These are phyloP conservation scores for Phaeosphaeriaceae sp. DNA, from an alignment of 2,329 filamentous ascomycete species.

Conservation along the genomic window DNA sequence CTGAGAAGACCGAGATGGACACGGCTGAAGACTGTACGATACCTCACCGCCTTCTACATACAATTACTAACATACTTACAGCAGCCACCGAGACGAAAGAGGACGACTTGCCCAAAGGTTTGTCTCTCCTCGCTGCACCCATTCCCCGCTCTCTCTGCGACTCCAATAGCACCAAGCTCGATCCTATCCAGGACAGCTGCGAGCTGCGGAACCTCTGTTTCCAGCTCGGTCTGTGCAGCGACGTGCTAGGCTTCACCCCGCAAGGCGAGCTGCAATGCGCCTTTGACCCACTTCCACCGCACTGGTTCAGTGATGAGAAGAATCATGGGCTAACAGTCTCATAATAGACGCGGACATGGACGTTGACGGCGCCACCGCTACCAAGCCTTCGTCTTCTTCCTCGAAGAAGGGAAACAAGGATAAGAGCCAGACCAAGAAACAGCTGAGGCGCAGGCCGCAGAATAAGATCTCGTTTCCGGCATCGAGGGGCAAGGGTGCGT, in stretches of 20 bases:
- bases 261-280: conserved; percentile 44
- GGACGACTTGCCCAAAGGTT: conserved; percentile 41
- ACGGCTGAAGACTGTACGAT: conserved; percentile 51
- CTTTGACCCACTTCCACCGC: conserved; percentile 46
- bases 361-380: conserved; percentile 35
- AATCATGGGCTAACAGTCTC: conserved; percentile 43
- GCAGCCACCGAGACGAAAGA: conserved; percentile 28
- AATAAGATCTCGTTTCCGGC: conserved; percentile 50
- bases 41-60: neutral
- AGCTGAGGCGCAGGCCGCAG: conserved; percentile 45
- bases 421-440: conserved; percentile 45
- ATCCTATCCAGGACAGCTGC: conserved; percentile 20
- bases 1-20: conserved; percentile 57
- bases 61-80: conserved; percentile 13
- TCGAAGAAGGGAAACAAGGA: conserved; percentile 27
- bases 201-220: conserved; percentile 46
- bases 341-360: conserved; percentile 52
- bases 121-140: conserved; percentile 38
- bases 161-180: conserved; percentile 11
- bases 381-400: conserved; percentile 4
- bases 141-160: conserved; percentile 35
- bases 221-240: conserved; percentile 47
- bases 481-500: conserved; percentile 40
- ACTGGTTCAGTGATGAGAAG: conserved; percentile 32
- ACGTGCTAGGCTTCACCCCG: conserved; percentile 48